These are phyloP conservation scores for Cyberlindnera bimundalis DNA, from an alignment of 805 yeast species.

Conservation along the genomic window DNA sequence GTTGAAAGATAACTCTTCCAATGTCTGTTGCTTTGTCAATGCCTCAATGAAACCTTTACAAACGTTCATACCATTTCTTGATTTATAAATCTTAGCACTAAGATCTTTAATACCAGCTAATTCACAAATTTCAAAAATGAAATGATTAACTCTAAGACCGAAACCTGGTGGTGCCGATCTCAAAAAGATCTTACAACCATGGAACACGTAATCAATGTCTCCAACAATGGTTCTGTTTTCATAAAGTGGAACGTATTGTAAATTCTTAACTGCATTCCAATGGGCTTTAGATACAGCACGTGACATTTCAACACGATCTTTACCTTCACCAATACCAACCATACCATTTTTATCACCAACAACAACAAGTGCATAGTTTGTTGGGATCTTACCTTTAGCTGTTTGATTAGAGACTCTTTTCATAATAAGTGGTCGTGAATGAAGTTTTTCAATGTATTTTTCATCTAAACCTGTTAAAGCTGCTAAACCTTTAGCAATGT, in stretches of 20 bases:
- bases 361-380: slow-evolving; percentile 78
- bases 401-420: slow-evolving; percentile 90
- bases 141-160: slow-evolving; percentile 88
- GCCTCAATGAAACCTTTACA: slow-evolving; percentile 89
- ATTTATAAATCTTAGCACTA: slow-evolving; percentile 85
- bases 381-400: slow-evolving; percentile 82
- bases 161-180: slow-evolving; percentile 90
- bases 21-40: slow-evolving; percentile 69
- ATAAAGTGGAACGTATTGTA: slow-evolving; percentile 76
- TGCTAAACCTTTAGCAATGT: slow-evolving; percentile 51
- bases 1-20: slow-evolving; percentile 83
- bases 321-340: slow-evolving; percentile 94
- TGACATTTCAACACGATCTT: slow-evolving; percentile 72
- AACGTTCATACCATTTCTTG: slow-evolving; percentile 93
- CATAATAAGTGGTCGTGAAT: slow-evolving; percentile 63
- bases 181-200: slow-evolving; percentile 78
- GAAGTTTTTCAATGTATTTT: slow-evolving; percentile 55
- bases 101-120: slow-evolving; percentile 93
- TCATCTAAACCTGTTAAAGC: slow-evolving; percentile 65
- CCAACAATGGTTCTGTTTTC: slow-evolving; percentile 91
- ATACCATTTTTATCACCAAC: slow-evolving; percentile 94
- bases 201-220: slow-evolving; percentile 75
- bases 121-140: slow-evolving; percentile 85
- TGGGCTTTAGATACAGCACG: slow-evolving; percentile 80
- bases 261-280: slow-evolving; percentile 89